Evolutionary conservation across 2,329 filamentous ascomycete species (phyloP).

Genomic region (Talaromyces funiculosus): DNA sequence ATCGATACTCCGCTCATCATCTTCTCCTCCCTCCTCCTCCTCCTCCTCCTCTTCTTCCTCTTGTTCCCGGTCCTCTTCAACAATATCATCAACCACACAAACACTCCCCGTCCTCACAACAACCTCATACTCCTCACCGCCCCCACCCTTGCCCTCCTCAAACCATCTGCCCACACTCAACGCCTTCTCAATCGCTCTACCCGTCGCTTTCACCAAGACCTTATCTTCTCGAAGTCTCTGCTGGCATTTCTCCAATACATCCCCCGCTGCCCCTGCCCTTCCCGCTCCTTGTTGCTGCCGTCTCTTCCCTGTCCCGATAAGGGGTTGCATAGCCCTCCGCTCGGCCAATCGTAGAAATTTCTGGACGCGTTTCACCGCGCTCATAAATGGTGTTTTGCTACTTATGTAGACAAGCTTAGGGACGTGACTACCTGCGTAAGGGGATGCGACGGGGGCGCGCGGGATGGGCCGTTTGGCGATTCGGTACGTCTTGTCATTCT

Average conservation of each 20-base stretch:
- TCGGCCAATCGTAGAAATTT: slow-evolving; percentile 50
- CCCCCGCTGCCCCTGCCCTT: background rate
- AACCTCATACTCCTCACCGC: slow-evolving; percentile 44
- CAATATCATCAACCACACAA: slow-evolving; percentile 56
- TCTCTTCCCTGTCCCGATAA: slow-evolving; percentile 11
- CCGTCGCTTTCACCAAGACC: slow-evolving; percentile 55
- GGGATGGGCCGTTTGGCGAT: slow-evolving; percentile 54
- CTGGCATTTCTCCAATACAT: slow-evolving; percentile 28
- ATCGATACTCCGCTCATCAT: background rate
- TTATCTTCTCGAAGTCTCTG: slow-evolving; percentile 40
- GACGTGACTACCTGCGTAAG: slow-evolving; percentile 44
- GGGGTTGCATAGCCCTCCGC: slow-evolving; percentile 42
- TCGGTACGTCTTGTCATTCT: slow-evolving; percentile 17
- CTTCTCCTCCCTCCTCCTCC: background rate
- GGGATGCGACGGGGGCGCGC: slow-evolving; percentile 50
- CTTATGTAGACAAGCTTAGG: slow-evolving; percentile 56
- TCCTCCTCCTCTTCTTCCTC: slow-evolving; percentile 15
- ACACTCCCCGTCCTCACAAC: slow-evolving; percentile 52
- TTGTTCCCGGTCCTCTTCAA: slow-evolving; percentile 31
- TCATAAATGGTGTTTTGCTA: slow-evolving; percentile 51
- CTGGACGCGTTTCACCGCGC: slow-evolving; percentile 55
- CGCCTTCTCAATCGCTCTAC: slow-evolving; percentile 54
- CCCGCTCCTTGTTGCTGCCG: background rate
- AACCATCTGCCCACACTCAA: slow-evolving; percentile 54
- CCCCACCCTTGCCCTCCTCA: slow-evolving; percentile 29